Evolutionary conservation across 1,139 yeast genomes (phyloP), one percentile per base, ranked within the genome.

Genomic region (Saccharomycopsis hybrid): DNA sequence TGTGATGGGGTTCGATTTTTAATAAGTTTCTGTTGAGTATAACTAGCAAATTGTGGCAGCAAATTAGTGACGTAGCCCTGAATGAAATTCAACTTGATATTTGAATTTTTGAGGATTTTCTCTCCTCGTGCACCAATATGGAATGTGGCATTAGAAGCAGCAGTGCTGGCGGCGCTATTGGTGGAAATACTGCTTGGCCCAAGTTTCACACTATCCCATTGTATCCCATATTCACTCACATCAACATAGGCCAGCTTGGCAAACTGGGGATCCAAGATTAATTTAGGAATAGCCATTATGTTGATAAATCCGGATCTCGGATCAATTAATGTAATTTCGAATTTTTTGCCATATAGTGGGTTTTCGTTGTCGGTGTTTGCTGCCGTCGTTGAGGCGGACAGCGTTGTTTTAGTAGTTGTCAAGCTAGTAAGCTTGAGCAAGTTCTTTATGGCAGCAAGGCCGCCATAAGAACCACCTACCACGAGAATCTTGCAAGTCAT

Each of bases 381-480:
- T 18, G 18, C 18, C 18, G 18, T 18, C 18, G 41, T 31, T 48
- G 60, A 60, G 11, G 55, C 54, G 46, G 18, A 18, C 18, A 18
- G 18, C 18, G 18, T 18, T 8, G 39, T 13, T 5, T 11, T 5
- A n/a, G 9, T 7, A 7, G 24, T 36, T 5, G 9, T 36, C 18
- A 11, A 9, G 18, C 39, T 36, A 36, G 69, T 62, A 35, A 67
- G 67, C 36, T 61, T 60, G 50, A 70, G 62, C 48, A 75, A 62
- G 25, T 71, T 64, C 42, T 67, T 66, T 7, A 73, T 55, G 0
- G 77, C 70, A 1, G 76, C 63, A 35, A 74, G 59, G 0, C 80
- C 81, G n/a, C 74, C 73, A 56, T 69, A 76, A 0, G 80, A 71
- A 1, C 79, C 80, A 3, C 81, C 81, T n/a, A 75, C 71, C 3